Conservation (phyloP, 2,329 filamentous ascomycete genomes). For the Cercospora canescens region DNA sequence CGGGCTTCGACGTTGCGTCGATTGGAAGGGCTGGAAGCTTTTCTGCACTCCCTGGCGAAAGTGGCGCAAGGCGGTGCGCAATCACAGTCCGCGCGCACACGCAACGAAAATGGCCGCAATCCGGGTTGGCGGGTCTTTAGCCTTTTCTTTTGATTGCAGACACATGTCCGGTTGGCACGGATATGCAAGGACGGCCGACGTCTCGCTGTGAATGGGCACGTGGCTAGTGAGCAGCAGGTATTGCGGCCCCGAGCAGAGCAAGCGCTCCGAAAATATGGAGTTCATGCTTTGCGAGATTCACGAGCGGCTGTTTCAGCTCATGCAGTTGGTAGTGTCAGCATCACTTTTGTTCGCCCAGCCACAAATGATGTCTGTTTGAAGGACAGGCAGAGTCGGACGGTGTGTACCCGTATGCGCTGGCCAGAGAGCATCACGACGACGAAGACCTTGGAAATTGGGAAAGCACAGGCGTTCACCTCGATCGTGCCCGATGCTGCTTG, state of each 20-base stretch:
- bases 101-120: background rate
- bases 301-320: slow-evolving; percentile 8
- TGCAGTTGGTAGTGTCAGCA: slow-evolving; percentile 1
- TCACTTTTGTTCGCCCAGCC: background rate
- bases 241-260: background rate
- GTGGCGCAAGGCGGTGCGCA: background rate
- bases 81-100: background rate
- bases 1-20: slow-evolving; percentile 1
- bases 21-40: slow-evolving; percentile 1
- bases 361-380: background rate
- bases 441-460: background rate
- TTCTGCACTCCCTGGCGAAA: background rate
- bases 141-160: background rate
- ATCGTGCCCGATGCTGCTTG: background rate
- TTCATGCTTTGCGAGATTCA: slow-evolving; percentile 3
- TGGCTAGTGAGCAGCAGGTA: background rate
- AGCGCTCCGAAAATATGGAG: background rate
- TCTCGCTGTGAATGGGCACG: background rate
- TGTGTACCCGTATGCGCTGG: slow-evolving; percentile 3
- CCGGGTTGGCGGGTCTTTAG: slow-evolving; percentile 10
- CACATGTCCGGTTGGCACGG: background rate
- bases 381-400: background rate
- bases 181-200: background rate
- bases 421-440: background rate
- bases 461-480: background rate